Conservation (phyloP, 345 rosid species). For the Sapria himalayana region DNA sequence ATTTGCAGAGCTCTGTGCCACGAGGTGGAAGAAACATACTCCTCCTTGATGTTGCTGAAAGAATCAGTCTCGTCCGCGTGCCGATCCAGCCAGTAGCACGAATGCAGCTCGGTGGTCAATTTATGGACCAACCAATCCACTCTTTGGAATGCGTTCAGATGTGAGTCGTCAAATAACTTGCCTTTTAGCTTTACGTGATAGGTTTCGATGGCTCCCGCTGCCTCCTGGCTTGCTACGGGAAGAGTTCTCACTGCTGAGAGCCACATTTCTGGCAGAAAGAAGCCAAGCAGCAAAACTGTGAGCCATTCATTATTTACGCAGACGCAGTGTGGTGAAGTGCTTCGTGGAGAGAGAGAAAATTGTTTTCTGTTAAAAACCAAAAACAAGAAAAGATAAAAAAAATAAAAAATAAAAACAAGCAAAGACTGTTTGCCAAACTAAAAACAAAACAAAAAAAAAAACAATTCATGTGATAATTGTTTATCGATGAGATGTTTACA, state of each 20-base stretch:
- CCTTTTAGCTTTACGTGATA: slow-evolving; percentile 83
- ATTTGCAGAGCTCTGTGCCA: slow-evolving; percentile 80
- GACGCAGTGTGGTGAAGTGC: neutral
- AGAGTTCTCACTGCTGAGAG: slow-evolving; percentile 52
- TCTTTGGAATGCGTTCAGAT: slow-evolving; percentile 79
- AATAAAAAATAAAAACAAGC: no score
- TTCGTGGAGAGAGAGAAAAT: slow-evolving; percentile 2
- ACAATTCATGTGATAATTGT: no score
- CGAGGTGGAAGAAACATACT: slow-evolving; percentile 76
- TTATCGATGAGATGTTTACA: no score
- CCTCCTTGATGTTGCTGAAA: slow-evolving; percentile 71
- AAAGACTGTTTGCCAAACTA: no score
- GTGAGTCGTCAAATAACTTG: slow-evolving; percentile 74
- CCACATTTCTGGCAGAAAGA: slow-evolving; percentile 59
- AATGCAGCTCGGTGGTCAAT: slow-evolving; percentile 77
- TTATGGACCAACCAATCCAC: slow-evolving; percentile 95
- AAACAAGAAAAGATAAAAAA: no score
- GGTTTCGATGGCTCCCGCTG: slow-evolving; percentile 90
- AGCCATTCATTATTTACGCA: neutral
- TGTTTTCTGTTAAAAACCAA: no score
- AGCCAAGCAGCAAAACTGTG: neutral
- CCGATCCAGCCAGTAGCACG: slow-evolving; percentile 84
- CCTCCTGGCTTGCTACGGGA: slow-evolving; percentile 95
- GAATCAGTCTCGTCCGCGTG: slow-evolving; percentile 85
- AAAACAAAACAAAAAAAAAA: no score